Evolutionary conservation across 1,284 basidiomycete species (phyloP), one percentile per base, ranked within the genome.

Genomic region (Moesziomyces parantarcticus): DNA sequence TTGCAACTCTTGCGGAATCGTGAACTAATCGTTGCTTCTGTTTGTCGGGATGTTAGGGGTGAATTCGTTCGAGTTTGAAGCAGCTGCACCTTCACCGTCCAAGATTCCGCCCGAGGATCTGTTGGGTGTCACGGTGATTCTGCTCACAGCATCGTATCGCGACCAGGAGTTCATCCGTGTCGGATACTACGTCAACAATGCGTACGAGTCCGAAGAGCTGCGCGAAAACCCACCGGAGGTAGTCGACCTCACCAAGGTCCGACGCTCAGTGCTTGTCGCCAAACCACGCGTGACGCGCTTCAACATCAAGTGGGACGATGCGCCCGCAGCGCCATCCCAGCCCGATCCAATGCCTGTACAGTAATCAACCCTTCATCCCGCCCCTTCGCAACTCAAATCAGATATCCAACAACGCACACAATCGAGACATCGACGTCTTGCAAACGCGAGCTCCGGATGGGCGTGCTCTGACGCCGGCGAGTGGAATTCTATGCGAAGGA

Each of bases 131-230:
- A 92, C 93, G 0, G 93, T 94, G 3, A 89, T 96, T 79, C 93
- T 96, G 80, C 88, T 94, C 73, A 93, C 94, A n/a, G 91, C 92
- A 52, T 89, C 92, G 54, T 92, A 96, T 85, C 77, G 84, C 34
- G 94, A 96, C 55, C 94, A 97, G 80, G 96, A 99, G 84, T 99
- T 99, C 84, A 96, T 99, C 40, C 90, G 96, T 42, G 95, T 99
- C 21, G 96, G 97, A 6, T 99, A 99, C 85, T 99, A 99, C 84
- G 97, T 99, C 85, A 97, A 98, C 84, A 98, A 95, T 49, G 95
- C 97, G 83, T 98, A 98, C 84, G 94, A 97, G 84, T 92, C 92
- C 73, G 92, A 95, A 68, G 92, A 93, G 85, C 39, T 78, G 51
- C 52, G 73, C 11, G 80, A 83, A 56, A 80, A 82, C 47, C 79